Evolutionary conservation across 2,329 filamentous ascomycete species (phyloP), one percentile per base, ranked within the genome.

Genomic region (Colletotrichum neosansevieriae): DNA sequence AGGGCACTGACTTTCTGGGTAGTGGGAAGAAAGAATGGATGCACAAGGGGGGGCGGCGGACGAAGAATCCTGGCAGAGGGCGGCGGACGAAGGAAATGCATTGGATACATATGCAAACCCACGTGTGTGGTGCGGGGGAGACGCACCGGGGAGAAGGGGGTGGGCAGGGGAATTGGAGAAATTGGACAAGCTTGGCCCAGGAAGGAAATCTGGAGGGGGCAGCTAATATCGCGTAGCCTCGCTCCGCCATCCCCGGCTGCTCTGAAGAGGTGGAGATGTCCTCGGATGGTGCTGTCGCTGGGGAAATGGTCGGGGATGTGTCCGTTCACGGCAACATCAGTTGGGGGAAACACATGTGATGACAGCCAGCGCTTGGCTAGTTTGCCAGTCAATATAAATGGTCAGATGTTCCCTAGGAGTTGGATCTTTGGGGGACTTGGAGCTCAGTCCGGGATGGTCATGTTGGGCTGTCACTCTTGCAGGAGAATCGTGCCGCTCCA

Each of bases 101-200:
- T 49, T 50, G 34, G 58, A 44, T 42, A 68, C 47, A 61, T 65
- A 68, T 65, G 65, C 60, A 44, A 61, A 58, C 54, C 54, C 65
- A 59, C 65, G 65, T 58, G 65, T 53, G 40, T 58, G 47, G 53
- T 68, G 65, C 54, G 61, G 61, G 60, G 65, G 61, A 68, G 45
- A n/a, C n/a, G 40, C 12, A 19, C 7, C 59, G 65, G 56, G 65
- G 65, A 68, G 65, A 65, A 58, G 53, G 47, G 40, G 15, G 58
- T 56, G 58, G 34, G 17, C 7, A 34, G 11, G 40, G 42, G 29
- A 54, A 65, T 65, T 68, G 65, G 65, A 64, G 65, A 65, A 65
- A 19, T 44, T 34, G 12, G 42, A 40, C 60, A 24, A 44, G 3
- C 57, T 53, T 45, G 45, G 29, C 58, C 29, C n/a, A 53, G 40